Evolutionary conservation across 495 filamentous ascomycete species (phyloP).

Genomic region (Elaphomyces granulatus): DNA sequence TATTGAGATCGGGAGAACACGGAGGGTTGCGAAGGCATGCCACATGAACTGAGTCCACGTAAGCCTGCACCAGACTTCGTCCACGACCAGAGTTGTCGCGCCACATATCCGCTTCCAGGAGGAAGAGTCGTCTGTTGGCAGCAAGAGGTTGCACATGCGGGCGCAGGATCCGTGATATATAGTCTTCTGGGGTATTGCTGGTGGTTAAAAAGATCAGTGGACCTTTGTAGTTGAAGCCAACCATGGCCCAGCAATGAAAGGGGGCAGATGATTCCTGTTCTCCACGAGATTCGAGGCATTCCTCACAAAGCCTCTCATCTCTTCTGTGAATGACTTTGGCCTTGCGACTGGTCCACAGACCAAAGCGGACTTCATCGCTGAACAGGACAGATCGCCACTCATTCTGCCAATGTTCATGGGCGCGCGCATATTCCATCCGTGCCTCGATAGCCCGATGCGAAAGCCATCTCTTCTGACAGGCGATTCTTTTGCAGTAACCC

Average conservation of each 20-base stretch:
- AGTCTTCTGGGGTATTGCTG: constrained; percentile 4
- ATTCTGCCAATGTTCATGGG: constrained; percentile 6
- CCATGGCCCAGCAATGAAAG: constrained; percentile 7
- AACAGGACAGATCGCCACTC: constrained; percentile 7
- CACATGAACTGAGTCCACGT: constrained; percentile 4
- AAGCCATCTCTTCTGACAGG: constrained; percentile 6
- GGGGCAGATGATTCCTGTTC: constrained; percentile 2
- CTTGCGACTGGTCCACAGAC: constrained; percentile 4
- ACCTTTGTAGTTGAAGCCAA: constrained; percentile 6
- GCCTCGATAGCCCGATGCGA: constrained; percentile 2
- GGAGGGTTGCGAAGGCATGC: constrained; percentile 4
- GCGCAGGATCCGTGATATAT: constrained; percentile 6
- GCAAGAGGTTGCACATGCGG: constrained; percentile 5
- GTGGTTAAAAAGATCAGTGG: constrained; percentile 4
- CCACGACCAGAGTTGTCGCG: not conserved
- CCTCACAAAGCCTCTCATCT: constrained; percentile 5
- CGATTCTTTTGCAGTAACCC: constrained; percentile 6
- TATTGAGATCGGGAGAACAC: constrained; percentile 5
- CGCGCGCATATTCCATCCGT: constrained; percentile 6
- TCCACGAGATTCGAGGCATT: constrained; percentile 2
- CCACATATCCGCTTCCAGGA: constrained; percentile 1
- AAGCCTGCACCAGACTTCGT: constrained; percentile 5
- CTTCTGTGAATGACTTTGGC: constrained; percentile 5
- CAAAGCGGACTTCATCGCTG: constrained; percentile 5
- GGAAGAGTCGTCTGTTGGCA: constrained; percentile 1